Base-by-base conservation (phyloP, 495 filamentous ascomycete species). In the Tuber borchii region DNA sequence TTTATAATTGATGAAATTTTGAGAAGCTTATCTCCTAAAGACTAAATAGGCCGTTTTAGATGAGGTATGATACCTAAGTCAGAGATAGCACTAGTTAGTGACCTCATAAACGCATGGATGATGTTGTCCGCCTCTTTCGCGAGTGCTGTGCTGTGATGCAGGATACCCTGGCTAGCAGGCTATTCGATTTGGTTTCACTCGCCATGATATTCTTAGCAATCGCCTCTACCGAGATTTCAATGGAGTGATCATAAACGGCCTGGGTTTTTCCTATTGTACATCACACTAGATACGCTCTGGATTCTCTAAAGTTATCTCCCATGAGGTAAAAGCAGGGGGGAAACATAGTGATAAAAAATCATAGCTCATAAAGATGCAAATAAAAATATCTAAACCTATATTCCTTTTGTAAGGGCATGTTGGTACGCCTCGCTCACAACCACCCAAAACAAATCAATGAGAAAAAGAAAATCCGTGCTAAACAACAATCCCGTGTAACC, bases 401-500 rank as follows among this genome's bases (percentile, higher is more conserved):
- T 61, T 31, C 5, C n/a, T 61, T 4, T 8, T 12, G 4, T 16
- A 31, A 31, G n/a, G n/a, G n/a, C n/a, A 31, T 31, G 26, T 10
- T 2, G 51, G n/a, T 26, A 56, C n/a, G 20, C 22, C 48, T 10
- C n/a, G 8, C 22, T n/a, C n/a, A 61, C 12, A 61, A 61, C 31
- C 10, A 3, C 31, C n/a, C 56, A 16, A 65, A 34, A 5, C 26
- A 34, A 34, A 61, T n/a, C n/a, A 31, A 61, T 8, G n/a, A 61
- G 56, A 10, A 19, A 65, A 31, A 26, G 7, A 4, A 4, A 34
- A 65, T 22, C 19, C 9, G n/a, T 19, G 10, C 65, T 78, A 87
- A 65, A 87, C 83, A 39, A 84, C 76, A n/a, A 85, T 74, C 16
- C 85, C 87, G 74, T 88, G 79, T 76, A 90, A 79, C 12, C 77